Base-by-base conservation (phyloP, 768 basidiomycete genomes). In the Mycena galericulata region DNA sequence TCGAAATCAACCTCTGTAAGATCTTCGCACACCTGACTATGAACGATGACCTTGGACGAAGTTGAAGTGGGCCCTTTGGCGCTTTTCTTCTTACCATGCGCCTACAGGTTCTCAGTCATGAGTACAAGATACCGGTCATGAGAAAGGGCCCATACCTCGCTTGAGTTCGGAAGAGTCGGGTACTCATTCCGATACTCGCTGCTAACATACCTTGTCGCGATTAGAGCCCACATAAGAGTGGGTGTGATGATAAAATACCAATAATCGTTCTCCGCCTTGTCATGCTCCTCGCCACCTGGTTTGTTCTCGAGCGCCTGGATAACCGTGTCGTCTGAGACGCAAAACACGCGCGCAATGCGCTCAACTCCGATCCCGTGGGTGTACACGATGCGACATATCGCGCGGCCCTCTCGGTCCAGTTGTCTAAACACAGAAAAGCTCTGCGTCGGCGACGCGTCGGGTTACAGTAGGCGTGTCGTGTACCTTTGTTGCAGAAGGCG, bases 331-430 rank as follows among this genome's bases (percentile, higher is more conserved):
- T 67, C 65, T 1, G 65, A 45, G 34, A 67, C 59, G 29, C 51
- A 54, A 46, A 53, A 67, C 11, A 67, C 59, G 9, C 7, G 27
- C 14, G 65, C 43, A 32, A 67, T 67, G 18, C 4, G 8, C 27
- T 61, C 41, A 34, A 56, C 17, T 1, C 58, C 43, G 12, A 61
- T 46, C 18, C 53, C 59, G 45, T 61, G 58, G 1, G 65, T 26
- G 40, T 50, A 67, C 15, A 67, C 65, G 8, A 67, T 61, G 24
- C 65, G 65, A 11, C 58, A 60, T 53, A 67, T 67, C 1, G 65
- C 65, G 4, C 65, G 51, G 17, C 65, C 65, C 27, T 67, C 65
- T 3, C 65, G 58, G 34, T 67, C 65, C 36, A 67, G 36, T 15
- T 51, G 26, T 30, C 65, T 66, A 38, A 9, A 22, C 6, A 15